These are phyloP conservation scores for Eimeria necatrix DNA, from an alignment of 169 alveolate species.

Conservation along the genomic window DNA sequence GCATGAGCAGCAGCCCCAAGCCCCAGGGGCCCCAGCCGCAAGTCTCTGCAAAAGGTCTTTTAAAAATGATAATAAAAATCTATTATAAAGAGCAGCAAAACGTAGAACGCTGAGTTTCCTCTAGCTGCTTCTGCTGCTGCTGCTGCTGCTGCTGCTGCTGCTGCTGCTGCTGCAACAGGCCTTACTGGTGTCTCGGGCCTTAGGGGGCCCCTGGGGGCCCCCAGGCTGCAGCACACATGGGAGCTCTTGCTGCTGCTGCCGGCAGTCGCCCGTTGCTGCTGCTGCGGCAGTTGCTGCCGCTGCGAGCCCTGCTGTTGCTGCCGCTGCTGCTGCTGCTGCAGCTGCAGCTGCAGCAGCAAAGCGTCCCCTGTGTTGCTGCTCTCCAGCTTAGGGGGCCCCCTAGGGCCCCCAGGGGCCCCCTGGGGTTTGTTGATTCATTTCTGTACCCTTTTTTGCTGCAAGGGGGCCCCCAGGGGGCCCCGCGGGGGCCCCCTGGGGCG, in stretches of 20 bases:
- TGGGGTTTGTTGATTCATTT: neutral
- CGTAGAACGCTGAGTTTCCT: too few species aligned
- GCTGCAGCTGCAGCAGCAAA: neutral
- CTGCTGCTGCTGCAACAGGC: too few species aligned
- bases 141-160: too few species aligned
- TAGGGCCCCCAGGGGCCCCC: too few species aligned
- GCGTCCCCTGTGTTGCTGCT: neutral
- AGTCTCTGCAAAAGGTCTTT: too few species aligned
- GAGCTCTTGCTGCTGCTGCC: conserved; percentile 5
- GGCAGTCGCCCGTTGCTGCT: too few species aligned
- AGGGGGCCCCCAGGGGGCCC: neutral
- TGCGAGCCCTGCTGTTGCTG: neutral
- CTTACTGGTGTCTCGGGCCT: neutral
- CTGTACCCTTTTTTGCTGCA: neutral
- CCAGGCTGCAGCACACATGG: neutral
- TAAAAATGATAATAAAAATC: too few species aligned
- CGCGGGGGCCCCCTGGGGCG: neutral
- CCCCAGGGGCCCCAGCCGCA: too few species aligned
- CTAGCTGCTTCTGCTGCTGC: too few species aligned
- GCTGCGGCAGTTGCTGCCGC: too few species aligned
- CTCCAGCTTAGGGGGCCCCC: neutral
- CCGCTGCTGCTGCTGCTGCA: neutral
- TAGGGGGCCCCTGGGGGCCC: neutral
- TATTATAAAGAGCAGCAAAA: too few species aligned
- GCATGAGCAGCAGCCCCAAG: neutral